phyloP scores from a whole-genome alignment of 2,329 filamentous ascomycete species.

The Xylariales sp. region DNA sequence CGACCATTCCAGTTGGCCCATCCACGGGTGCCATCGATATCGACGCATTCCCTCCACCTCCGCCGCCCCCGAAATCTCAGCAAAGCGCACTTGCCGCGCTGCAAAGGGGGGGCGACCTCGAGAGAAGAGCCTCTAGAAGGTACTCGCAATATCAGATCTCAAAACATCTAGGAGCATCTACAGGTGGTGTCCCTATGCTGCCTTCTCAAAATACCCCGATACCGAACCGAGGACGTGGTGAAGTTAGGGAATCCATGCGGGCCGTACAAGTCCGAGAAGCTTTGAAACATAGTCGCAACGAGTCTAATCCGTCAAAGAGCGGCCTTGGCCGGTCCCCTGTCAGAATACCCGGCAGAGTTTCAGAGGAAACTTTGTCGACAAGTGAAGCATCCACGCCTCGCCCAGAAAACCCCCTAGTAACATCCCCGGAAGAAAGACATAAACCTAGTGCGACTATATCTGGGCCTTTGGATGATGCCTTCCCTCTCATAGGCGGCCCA shows the following conservation, averaged over 20 bases:
- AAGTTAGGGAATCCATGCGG: slow-evolving; percentile 79
- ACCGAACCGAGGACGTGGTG: slow-evolving; percentile 75
- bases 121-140: slow-evolving; percentile 83
- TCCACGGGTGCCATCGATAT: slow-evolving; percentile 48
- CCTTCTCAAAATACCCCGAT: slow-evolving; percentile 78
- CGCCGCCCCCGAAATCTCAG: slow-evolving; percentile 74
- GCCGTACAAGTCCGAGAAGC: slow-evolving; percentile 53
- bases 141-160: slow-evolving; percentile 97
- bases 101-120: slow-evolving; percentile 86
- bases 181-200: slow-evolving; percentile 80
- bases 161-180: slow-evolving; percentile 78
- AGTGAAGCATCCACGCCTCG: slow-evolving; percentile 22
- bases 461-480: slow-evolving; percentile 48
- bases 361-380: slow-evolving; percentile 49
- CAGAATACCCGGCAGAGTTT: slow-evolving; percentile 55
- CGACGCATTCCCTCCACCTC: slow-evolving; percentile 67
- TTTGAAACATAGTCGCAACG: slow-evolving; percentile 43
- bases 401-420: slow-evolving; percentile 41
- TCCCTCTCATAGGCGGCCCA: slow-evolving; percentile 31
- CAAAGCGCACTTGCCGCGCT: slow-evolving; percentile 87
- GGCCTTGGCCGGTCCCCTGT: slow-evolving; percentile 56
- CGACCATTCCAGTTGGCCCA: slow-evolving; percentile 40
- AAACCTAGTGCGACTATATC: slow-evolving; percentile 54
- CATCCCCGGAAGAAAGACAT: slow-evolving; percentile 64
- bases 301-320: slow-evolving; percentile 39